phyloP scores from a whole-genome alignment of 2,329 filamentous ascomycete species.

The Dothideomycetes sp. region DNA sequence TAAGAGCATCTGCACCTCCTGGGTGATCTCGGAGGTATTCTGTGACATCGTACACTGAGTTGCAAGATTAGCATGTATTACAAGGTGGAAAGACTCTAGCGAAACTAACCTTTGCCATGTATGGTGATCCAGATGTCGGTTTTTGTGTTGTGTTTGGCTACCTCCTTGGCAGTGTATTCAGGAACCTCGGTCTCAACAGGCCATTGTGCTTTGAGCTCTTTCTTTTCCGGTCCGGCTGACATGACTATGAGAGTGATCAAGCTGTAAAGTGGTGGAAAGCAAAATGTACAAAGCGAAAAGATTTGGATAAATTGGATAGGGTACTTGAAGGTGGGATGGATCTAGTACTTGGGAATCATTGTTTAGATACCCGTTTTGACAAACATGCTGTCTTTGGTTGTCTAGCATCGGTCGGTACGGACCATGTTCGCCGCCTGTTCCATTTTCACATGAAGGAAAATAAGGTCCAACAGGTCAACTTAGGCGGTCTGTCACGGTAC shows the following conservation, averaged over 20 bases:
- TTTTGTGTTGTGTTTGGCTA: slow-evolving; percentile 95
- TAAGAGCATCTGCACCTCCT: slow-evolving; percentile 83
- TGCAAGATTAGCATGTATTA: background rate
- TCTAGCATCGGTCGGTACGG: too few relatives aligned
- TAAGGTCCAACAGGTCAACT: too few relatives aligned
- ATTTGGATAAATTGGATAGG: too few relatives aligned
- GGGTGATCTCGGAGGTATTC: slow-evolving; percentile 96
- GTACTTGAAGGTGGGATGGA: too few relatives aligned
- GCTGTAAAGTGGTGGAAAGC: background rate
- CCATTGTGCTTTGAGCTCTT: slow-evolving; percentile 21
- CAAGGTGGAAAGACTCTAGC: background rate
- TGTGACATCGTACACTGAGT: slow-evolving; percentile 69
- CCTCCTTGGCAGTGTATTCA: slow-evolving; percentile 83
- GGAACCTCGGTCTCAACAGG: slow-evolving; percentile 61
- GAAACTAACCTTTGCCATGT: slow-evolving; percentile 54
- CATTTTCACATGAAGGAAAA: too few relatives aligned
- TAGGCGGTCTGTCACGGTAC: too few relatives aligned
- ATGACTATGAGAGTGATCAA: background rate
- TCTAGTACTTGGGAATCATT: too few relatives aligned
- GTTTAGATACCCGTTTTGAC: too few relatives aligned
- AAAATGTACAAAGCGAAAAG: slow-evolving; percentile 3
- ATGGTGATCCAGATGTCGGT: slow-evolving; percentile 96
- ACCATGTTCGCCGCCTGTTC: too few relatives aligned
- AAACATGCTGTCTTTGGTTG: too few relatives aligned
- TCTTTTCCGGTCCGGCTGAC: slow-evolving; percentile 13